Evolutionary conservation across 2,329 filamentous ascomycete species (phyloP), one percentile per base, ranked within the genome.

Genomic region (Sporothrix luriei): DNA sequence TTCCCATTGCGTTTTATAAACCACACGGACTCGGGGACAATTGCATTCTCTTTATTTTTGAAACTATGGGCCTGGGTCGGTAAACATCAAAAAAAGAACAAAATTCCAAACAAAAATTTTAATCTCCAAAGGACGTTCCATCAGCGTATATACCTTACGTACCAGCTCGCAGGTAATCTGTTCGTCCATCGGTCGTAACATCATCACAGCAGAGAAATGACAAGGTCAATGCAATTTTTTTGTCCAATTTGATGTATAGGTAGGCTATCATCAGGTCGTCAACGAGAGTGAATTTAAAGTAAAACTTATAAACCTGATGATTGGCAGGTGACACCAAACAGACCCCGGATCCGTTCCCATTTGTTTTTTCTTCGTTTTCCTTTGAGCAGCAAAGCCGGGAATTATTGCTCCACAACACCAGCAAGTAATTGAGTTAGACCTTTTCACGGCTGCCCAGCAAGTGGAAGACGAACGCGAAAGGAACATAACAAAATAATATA

Each of bases 31-130:
- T 68, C 55, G 57, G 65, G 65, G 57, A 67, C 68, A 70, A 70
- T 61, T 62, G 68, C 68, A 70, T 70, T 67, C 54, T 62, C 52
- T 49, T 57, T 54, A 48, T 38, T 70, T 46, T 70, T 66, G 61
- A 51, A 40, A 51, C 46, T 62, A 29, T 66, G 26, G 52, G 64
- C 38, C 43, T 59, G 66, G 65, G 55, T 48, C 48, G 65, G 59
- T 57, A 70, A 62, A 49, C 46, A 38, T 43, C 9, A 68, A 69
- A 69, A 64, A 57, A 66, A 55, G 40, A 59, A 68, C 64, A 65
- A 68, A 65, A 65, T 29, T 64, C 62, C 55, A 69, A 66, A 54
- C 55, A 66, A 69, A 71, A 69, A 66, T 33, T 67, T 70, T 16
- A 68, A 68, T 61, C 19, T 61, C 38, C 43, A 33, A 64, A 46